Conservation (phyloP, 1,284 basidiomycete genomes). For the Coniferiporia weirii region DNA sequence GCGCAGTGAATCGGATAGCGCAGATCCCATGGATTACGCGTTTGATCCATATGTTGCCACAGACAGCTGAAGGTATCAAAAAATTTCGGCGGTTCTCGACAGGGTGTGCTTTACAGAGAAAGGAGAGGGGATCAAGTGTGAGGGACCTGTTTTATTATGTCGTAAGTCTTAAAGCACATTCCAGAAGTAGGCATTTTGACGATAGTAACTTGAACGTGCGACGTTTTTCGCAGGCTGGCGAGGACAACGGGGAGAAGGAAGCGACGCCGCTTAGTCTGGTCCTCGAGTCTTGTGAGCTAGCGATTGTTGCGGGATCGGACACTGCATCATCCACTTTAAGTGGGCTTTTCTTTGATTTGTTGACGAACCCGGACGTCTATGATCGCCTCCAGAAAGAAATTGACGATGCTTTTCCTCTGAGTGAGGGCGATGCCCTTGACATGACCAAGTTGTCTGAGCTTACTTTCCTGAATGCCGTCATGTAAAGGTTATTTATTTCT, state of each 20-base stretch:
- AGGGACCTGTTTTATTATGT: constrained; percentile 37
- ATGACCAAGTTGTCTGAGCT: constrained; percentile 22
- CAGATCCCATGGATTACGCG: constrained; percentile 11
- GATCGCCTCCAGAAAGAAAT: constrained; percentile 27
- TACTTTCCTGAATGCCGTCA: constrained; percentile 29
- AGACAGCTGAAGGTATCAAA: neutral
- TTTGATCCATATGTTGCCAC: constrained; percentile 1
- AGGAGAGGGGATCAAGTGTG: constrained; percentile 23
- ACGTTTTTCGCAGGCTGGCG: neutral
- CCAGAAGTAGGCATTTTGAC: too few relatives aligned
- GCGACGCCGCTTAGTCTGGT: constrained; percentile 23
- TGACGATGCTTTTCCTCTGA: constrained; percentile 21
- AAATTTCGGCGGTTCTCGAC: neutral
- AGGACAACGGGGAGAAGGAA: constrained; percentile 27
- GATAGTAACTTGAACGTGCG: too few relatives aligned
- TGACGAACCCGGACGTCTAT: constrained; percentile 27
- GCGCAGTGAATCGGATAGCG: neutral
- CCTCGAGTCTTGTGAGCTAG: constrained; percentile 28
- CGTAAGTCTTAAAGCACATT: constrained; percentile 21
- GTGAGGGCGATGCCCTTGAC: constrained; percentile 18
- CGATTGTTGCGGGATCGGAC: constrained; percentile 35
- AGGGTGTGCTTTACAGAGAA: neutral
- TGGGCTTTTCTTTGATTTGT: constrained; percentile 28
- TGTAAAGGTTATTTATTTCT: constrained; percentile 21
- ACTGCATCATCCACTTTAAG: constrained; percentile 30